Percentiles rank a stretch among this genome's conserved stretches.
Evolutionary conservation across 805 yeast genomes (phyloP).

Genomic region (Yarrowia sp.): DNA sequence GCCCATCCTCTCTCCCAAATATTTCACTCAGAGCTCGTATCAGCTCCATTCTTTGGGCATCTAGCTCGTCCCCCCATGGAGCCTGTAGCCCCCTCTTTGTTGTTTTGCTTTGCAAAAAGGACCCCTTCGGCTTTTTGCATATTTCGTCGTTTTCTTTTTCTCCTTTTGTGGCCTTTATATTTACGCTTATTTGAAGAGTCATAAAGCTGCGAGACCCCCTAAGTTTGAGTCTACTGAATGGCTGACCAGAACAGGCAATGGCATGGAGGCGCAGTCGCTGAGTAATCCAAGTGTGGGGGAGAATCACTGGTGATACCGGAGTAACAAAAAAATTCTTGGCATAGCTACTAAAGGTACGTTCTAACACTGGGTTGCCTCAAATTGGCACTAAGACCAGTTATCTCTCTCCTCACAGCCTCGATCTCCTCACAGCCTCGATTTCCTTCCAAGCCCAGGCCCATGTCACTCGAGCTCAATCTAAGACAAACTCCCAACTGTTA

Average conservation of each 20-base stretch:
- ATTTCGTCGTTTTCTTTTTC: neutral
- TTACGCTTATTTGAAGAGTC: slow-evolving; percentile 7
- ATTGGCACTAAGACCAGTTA: too few species aligned
- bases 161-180: slow-evolving; percentile 7
- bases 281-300: too few species aligned
- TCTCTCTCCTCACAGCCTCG: too few species aligned
- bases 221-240: slow-evolving; percentile 2
- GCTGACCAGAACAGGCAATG: neutral
- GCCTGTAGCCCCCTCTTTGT: neutral
- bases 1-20: neutral
- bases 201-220: slow-evolving; percentile 16
- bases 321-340: too few species aligned
- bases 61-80: too few species aligned
- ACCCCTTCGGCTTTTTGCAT: neutral
- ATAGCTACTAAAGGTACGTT: too few species aligned
- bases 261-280: slow-evolving; percentile 14
- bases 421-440: too few species aligned
- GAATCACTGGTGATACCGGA: too few species aligned
- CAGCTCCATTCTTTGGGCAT: neutral
- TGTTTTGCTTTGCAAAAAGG: neutral
- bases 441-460: neutral
- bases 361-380: too few species aligned
- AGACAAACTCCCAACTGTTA: slow-evolving; percentile 18
- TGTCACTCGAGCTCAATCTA: slow-evolving; percentile 20
- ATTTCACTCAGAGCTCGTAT: slow-evolving; percentile 2